Percentiles rank a stretch among this genome's conserved stretches.
These are phyloP conservation scores for Malassezia japonica DNA, from an alignment of 1,284 basidiomycete species.

Conservation along the genomic window DNA sequence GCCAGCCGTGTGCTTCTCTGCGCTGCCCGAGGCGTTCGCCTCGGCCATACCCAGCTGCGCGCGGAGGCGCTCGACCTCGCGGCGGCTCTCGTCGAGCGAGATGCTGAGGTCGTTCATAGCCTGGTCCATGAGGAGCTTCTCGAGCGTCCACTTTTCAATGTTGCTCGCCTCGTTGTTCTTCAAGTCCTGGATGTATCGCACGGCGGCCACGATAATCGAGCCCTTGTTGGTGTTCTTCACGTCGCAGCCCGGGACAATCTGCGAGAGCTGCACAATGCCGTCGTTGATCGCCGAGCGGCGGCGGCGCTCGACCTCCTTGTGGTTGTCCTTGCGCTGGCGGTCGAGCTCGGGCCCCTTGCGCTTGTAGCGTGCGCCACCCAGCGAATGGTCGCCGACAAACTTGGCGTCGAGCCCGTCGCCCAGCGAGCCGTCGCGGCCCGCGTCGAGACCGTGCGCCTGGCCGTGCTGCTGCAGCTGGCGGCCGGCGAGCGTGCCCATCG, in stretches of 20 bases:
- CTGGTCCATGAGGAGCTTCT: slow-evolving; percentile 83
- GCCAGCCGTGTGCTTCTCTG: neutral
- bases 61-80: slow-evolving; percentile 32
- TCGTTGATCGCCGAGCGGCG: slow-evolving; percentile 89
- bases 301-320: slow-evolving; percentile 88
- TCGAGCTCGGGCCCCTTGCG: slow-evolving; percentile 33
- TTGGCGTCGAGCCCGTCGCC: slow-evolving; percentile 20
- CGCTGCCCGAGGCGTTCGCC: neutral
- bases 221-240: slow-evolving; percentile 70
- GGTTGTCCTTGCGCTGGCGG: slow-evolving; percentile 40
- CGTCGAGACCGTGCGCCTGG: slow-evolving; percentile 7
- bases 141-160: slow-evolving; percentile 80
- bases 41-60: slow-evolving; percentile 24
- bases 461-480: slow-evolving; percentile 16
- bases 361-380: slow-evolving; percentile 16
- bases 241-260: slow-evolving; percentile 69
- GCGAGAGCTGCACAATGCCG: slow-evolving; percentile 81
- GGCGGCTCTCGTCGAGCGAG: slow-evolving; percentile 31
- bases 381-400: slow-evolving; percentile 19
- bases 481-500: slow-evolving; percentile 30
- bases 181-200: slow-evolving; percentile 76
- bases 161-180: slow-evolving; percentile 81
- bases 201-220: slow-evolving; percentile 71
- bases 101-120: slow-evolving; percentile 49
- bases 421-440: slow-evolving; percentile 11